A percentile compares a stretch with the other conserved stretches of the same genome.
phyloP scores from a whole-genome alignment of 352 stramenopile genomes.

The Phytophthora fragariae region DNA sequence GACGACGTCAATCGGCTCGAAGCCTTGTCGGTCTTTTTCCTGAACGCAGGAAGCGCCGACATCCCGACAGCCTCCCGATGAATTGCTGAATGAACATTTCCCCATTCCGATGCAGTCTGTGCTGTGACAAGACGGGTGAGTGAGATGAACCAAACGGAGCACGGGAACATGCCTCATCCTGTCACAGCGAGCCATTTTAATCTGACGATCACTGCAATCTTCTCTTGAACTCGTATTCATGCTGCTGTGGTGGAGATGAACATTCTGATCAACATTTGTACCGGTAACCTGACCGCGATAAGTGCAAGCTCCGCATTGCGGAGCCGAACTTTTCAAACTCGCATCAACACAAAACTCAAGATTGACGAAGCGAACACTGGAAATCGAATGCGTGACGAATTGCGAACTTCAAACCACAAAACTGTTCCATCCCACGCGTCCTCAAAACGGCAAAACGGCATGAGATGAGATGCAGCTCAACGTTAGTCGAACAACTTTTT shows the following conservation, averaged over 20 bases:
- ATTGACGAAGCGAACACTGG: neutral
- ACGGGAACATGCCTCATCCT: slow-evolving; percentile 1
- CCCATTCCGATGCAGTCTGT: neutral
- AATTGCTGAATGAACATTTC: neutral
- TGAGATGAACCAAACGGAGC: neutral
- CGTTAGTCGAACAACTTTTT: neutral
- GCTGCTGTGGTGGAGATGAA: too few species aligned
- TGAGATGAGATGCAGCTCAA: neutral
- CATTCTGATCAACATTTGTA: neutral
- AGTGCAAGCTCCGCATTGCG: neutral
- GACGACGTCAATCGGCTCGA: neutral
- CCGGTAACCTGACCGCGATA: neutral
- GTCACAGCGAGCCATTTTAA: slow-evolving; percentile 9
- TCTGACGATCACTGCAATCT: neutral
- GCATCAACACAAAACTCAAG: neutral
- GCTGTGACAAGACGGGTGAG: slow-evolving; percentile 2
- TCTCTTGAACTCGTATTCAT: too few species aligned
- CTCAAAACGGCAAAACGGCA: neutral
- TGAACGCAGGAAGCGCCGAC: neutral
- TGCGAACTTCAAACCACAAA: neutral
- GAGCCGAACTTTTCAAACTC: neutral
- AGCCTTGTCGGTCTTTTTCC: neutral
- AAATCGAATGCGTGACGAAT: neutral
- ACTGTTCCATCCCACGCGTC: neutral
- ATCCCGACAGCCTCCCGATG: neutral